A percentile compares a stretch with the other conserved stretches of the same genome.
Evolutionary conservation across 1,284 basidiomycete species (phyloP).

Genomic region (Austroboletus novae-zelandiae): DNA sequence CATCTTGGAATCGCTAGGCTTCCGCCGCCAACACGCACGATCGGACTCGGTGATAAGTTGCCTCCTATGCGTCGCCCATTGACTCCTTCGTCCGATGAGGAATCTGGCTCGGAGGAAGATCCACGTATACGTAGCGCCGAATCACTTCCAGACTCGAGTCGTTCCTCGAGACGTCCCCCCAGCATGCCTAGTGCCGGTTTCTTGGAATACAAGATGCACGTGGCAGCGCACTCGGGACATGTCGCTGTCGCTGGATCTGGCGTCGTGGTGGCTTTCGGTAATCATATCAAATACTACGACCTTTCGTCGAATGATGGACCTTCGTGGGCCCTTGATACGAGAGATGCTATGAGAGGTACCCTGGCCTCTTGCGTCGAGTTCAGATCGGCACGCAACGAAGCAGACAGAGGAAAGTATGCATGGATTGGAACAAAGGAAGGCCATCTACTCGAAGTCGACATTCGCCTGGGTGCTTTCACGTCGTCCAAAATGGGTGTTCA

Average conservation of each 20-base stretch:
- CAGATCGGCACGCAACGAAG: constrained; percentile 44
- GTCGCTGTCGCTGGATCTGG: constrained; percentile 61
- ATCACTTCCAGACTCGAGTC: constrained; percentile 76
- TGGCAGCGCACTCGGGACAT: constrained; percentile 55
- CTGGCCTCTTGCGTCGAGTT: constrained; percentile 79
- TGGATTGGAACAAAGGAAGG: constrained; percentile 93
- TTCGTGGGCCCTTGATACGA: constrained; percentile 57
- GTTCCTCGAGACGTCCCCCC: constrained; percentile 80
- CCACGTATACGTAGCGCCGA: constrained; percentile 45
- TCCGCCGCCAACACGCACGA: constrained; percentile 69
- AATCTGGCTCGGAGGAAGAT: constrained; percentile 52
- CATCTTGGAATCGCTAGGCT: constrained; percentile 43
- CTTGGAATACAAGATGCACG: constrained; percentile 48
- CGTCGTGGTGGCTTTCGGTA: constrained; percentile 59
- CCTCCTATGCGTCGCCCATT: constrained; percentile 55
- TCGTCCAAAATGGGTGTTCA: constrained; percentile 64
- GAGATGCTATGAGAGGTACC: constrained; percentile 63
- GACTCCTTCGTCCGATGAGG: constrained; percentile 53
- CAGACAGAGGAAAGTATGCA: constrained; percentile 48
- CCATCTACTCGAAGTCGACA: constrained; percentile 78
- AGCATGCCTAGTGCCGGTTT: constrained; percentile 42
- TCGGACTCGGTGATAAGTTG: constrained; percentile 64
- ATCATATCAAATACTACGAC: constrained; percentile 68
- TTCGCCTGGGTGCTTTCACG: constrained; percentile 54
- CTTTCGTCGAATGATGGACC: constrained; percentile 47